Conservation (phyloP, 2,329 filamentous ascomycete genomes). For the Trichoderma atroviride region DNA sequence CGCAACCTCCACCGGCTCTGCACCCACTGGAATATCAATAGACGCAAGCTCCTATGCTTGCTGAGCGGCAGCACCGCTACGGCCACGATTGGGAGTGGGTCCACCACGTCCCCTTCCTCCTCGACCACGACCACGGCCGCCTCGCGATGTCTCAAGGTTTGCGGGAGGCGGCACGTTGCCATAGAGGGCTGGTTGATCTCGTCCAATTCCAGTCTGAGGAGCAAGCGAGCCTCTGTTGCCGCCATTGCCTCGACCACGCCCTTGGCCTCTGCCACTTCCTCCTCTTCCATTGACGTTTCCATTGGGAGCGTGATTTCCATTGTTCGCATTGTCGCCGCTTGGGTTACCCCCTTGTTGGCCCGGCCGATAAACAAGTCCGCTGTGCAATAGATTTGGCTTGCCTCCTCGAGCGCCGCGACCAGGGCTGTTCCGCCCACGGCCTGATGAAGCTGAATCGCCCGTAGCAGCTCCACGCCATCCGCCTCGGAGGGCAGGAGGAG, state of each 20-base stretch:
- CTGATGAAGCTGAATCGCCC: slow-evolving; percentile 46
- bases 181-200: slow-evolving; percentile 44
- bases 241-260: slow-evolving; percentile 34
- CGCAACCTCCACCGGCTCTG: not conserved
- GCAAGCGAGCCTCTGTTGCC: slow-evolving; percentile 32
- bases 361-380: slow-evolving; percentile 56
- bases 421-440: slow-evolving; percentile 45
- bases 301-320: slow-evolving; percentile 23
- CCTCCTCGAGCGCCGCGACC: slow-evolving; percentile 43
- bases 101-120: slow-evolving; percentile 46
- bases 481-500: slow-evolving; percentile 58
- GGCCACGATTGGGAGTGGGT: slow-evolving; percentile 38
- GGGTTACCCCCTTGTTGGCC: slow-evolving; percentile 37
- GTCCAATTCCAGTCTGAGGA: slow-evolving; percentile 22
- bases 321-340: slow-evolving; percentile 31
- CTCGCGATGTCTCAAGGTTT: slow-evolving; percentile 51
- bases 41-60: not conserved
- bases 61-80: slow-evolving; percentile 34
- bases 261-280: slow-evolving; percentile 36
- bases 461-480: slow-evolving; percentile 61
- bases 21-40: not conserved
- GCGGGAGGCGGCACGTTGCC: slow-evolving; percentile 64
- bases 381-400: slow-evolving; percentile 51
- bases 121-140: slow-evolving; percentile 45
- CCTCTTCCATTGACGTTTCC: slow-evolving; percentile 33